phyloP scores from a whole-genome alignment of 768 basidiomycete genomes.

The Suillus bovinus region DNA sequence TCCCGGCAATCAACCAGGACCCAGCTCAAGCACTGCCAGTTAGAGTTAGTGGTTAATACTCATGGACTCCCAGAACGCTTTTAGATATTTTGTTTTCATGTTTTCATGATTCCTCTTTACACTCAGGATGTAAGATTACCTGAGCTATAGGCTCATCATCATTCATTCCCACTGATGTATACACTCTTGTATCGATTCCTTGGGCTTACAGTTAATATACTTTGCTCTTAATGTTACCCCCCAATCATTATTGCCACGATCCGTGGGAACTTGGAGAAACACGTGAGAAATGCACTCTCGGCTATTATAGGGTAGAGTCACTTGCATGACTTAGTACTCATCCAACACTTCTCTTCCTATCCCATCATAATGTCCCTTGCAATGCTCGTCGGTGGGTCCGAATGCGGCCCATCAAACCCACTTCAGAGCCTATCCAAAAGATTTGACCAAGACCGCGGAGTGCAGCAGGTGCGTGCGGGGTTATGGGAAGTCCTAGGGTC shows the following conservation, averaged over 20 bases:
- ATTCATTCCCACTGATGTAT: slow-evolving; percentile 4
- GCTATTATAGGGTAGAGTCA: background rate
- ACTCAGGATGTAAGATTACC: slow-evolving; percentile 4
- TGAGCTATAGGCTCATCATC: slow-evolving; percentile 5
- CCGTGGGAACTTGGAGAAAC: slow-evolving; percentile 1
- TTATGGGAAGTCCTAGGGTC: background rate
- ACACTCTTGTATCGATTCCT: background rate
- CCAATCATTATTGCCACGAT: background rate
- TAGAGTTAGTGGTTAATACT: background rate
- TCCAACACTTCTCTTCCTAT: slow-evolving; percentile 2
- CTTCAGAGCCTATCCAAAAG: slow-evolving; percentile 77
- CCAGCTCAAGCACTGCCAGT: slow-evolving; percentile 17
- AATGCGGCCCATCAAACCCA: slow-evolving; percentile 86
- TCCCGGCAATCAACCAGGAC: slow-evolving; percentile 26
- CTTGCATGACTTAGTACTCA: background rate
- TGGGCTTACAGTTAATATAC: slow-evolving; percentile 5
- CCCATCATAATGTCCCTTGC: slow-evolving; percentile 66
- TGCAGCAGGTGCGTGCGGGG: slow-evolving; percentile 60
- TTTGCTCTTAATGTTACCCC: slow-evolving; percentile 1
- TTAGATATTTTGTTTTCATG: background rate
- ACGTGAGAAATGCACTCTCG: slow-evolving; percentile 1
- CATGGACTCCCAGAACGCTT: background rate
- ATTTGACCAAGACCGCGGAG: slow-evolving; percentile 76
- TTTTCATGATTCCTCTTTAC: slow-evolving; percentile 1
- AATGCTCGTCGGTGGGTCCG: slow-evolving; percentile 72